Percentiles rank a stretch among this genome's conserved stretches.
phyloP scores from a whole-genome alignment of 139 green algal species.

The Chlamydomonas sp. region DNA sequence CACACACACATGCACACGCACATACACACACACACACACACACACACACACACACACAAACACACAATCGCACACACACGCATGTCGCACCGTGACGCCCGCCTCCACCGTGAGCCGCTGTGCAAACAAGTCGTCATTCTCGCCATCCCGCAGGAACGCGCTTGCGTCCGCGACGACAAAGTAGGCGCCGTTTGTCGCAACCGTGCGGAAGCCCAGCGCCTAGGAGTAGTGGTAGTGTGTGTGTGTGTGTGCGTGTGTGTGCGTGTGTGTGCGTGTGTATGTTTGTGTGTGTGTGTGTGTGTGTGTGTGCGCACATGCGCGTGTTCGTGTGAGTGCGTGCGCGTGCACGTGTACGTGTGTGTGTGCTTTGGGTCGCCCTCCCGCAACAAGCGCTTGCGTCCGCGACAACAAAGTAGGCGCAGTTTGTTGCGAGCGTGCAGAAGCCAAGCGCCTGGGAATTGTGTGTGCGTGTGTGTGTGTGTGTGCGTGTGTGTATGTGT shows the following conservation, averaged over 20 bases:
- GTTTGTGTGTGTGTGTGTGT: no score
- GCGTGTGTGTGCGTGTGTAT: no score
- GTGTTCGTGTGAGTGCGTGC: no score
- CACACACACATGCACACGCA: no score
- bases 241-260: no score
- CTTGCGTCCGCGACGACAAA: slow-evolving; percentile 64
- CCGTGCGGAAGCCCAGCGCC: slow-evolving; percentile 52
- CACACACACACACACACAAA: no score
- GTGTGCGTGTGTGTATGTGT: not conserved
- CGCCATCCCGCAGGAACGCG: slow-evolving; percentile 28
- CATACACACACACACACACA: no score
- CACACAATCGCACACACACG: slow-evolving; percentile 29
- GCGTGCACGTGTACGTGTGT: no score
- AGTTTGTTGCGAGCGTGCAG: slow-evolving; percentile 12
- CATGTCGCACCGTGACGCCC: slow-evolving; percentile 67
- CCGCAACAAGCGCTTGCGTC: no score
- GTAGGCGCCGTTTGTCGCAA: slow-evolving; percentile 65
- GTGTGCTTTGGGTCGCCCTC: slow-evolving; percentile 15
- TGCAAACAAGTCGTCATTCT: slow-evolving; percentile 58
- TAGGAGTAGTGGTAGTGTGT: no score
- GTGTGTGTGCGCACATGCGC: no score
- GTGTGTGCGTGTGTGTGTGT: not conserved
- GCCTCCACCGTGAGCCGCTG: slow-evolving; percentile 55
- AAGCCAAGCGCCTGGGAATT: slow-evolving; percentile 13
- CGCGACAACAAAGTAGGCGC: no score